Base-by-base conservation (phyloP, 805 yeast genomes). In the Zygosaccharomyces lentus region DNA sequence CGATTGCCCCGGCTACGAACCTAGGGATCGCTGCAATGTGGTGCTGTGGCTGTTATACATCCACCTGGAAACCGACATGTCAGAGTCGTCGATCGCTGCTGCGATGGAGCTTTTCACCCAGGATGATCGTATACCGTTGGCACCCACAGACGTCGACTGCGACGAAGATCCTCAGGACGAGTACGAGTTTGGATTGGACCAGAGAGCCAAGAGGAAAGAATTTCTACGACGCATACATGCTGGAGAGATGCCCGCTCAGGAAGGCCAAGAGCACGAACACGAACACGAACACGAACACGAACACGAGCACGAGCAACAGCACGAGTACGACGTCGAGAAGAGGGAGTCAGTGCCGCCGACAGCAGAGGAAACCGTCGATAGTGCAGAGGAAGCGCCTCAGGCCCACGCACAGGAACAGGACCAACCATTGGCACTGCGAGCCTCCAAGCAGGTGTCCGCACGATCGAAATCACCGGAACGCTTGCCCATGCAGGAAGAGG, bases 11-110 rank as follows among this genome's bases (percentile, higher is more conserved):
- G 68, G 71, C 3, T 74, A 80, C 34, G 76, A 81, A 45, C 86
- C 96, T 3, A 62, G 61, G 21, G 80, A 80, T 47, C 75, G 96
- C 50, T 87, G 87, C 1, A 68, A 74, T 43, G 73, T 93, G 31
- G 81, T 91, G 52, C 64, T 91, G 49, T 91, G 97, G 97, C 67
- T 91, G 30, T 58, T 87, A 35, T 90, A 87, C 69, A 76, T 87
- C 1, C 87, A 84, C 57, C 68, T 85, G 52, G 96, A 91, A 59
- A 85, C 96, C 0, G 74, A 77, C 48, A 71, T 86, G 51, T 62
- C 74, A 1, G 68, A 72, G 1, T 80, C 74, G 23, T 77, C 76
- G 46, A 56, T 83, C 2, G 37, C 42, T n/a, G 44, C 55, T 13
- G 48, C 67, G 7, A 26, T 60, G 29, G 49, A 46, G 19, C n/a